Base-by-base conservation (phyloP, 2,329 filamentous ascomycete genomes). In the Aureobasidium zeae region DNA sequence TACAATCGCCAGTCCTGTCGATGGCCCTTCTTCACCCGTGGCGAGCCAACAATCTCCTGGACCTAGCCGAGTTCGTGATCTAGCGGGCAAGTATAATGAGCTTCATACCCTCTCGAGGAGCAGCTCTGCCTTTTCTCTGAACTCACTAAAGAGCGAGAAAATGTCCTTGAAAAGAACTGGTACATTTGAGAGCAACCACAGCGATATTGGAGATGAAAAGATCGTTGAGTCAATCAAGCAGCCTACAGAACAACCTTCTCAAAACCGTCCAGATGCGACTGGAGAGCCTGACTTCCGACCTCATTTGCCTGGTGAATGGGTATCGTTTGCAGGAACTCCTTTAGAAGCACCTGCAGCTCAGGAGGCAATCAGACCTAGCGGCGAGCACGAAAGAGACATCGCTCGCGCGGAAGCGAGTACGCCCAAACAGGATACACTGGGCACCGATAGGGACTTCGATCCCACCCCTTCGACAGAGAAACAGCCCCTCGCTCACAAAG, bases 291-390 rank as follows among this genome's bases (percentile, higher is more conserved):
- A 67, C 48, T 75, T 74, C 51, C 62, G 67, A 43, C 72, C 72
- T 11, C 62, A 69, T 42, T 54, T 74, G 22, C 72, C 72, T 28
- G 72, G 72, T 16, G 68, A 67, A 41, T 74, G 71, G 72, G 65
- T 72, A 41, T 74, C 71, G 22, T 70, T 63, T 47, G 61, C 63
- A 2, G 65, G 65, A 5, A 65, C 62, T 21, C 57, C 60, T 24
- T 56, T 58, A n/a, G 60, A 64, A n/a, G 55, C 15, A 11, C 37
- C 37, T 6, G 20, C 21, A 7, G 26, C 37, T 7, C 37, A 31
- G 21, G 28, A 31, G 19, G 37, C 28, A 10, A 25, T 17, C 19
- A 31, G 28, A 19, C 28, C 16, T 25, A 25, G 13, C 9, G 19
- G 3, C 9, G 37, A 41, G 13, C 7, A 31, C 4, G 4, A 5